Percentiles rank a stretch among this genome's conserved stretches.
phyloP scores from a whole-genome alignment of 768 basidiomycete genomes.

The Leccinum boreale region DNA sequence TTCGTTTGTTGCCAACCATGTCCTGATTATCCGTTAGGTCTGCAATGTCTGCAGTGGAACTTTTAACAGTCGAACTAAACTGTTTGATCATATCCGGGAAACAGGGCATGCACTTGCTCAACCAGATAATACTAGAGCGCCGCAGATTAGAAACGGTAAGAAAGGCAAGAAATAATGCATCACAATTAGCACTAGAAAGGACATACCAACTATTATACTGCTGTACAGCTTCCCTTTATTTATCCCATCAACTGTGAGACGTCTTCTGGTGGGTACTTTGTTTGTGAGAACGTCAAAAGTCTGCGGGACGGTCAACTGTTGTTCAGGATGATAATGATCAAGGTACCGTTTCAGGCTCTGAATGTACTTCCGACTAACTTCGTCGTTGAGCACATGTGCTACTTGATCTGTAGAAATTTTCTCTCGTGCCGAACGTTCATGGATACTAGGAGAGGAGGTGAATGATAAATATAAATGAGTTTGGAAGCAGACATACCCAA shows the following conservation, averaged over 20 bases:
- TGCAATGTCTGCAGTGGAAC: conserved; percentile 68
- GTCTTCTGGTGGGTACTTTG: conserved; percentile 92
- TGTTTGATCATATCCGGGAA: conserved; percentile 71
- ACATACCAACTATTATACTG: conserved; percentile 8
- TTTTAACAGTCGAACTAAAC: conserved; percentile 68
- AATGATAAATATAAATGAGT: not conserved
- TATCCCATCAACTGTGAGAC: conserved; percentile 91
- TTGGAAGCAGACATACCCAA: conserved; percentile 61
- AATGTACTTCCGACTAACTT: conserved; percentile 98
- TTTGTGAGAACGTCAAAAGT: conserved; percentile 92
- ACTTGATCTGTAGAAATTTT: conserved; percentile 98
- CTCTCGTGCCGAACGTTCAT: conserved; percentile 96
- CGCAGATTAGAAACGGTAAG: conserved; percentile 36
- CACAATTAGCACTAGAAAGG: conserved; percentile 1
- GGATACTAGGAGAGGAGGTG: conserved; percentile 57
- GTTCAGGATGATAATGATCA: not conserved
- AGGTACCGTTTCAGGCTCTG: conserved; percentile 92
- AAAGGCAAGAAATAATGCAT: conserved; percentile 20
- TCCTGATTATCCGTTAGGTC: conserved; percentile 26
- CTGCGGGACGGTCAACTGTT: conserved; percentile 39
- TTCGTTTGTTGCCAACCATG: not conserved
- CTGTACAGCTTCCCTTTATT: not conserved
- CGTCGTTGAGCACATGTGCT: conserved; percentile 97
- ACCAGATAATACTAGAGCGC: conserved; percentile 24
- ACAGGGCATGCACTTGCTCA: conserved; percentile 65